These are phyloP conservation scores for Euphrasia arctica DNA, from an alignment of 305 asterid genomes.

Conservation along the genomic window DNA sequence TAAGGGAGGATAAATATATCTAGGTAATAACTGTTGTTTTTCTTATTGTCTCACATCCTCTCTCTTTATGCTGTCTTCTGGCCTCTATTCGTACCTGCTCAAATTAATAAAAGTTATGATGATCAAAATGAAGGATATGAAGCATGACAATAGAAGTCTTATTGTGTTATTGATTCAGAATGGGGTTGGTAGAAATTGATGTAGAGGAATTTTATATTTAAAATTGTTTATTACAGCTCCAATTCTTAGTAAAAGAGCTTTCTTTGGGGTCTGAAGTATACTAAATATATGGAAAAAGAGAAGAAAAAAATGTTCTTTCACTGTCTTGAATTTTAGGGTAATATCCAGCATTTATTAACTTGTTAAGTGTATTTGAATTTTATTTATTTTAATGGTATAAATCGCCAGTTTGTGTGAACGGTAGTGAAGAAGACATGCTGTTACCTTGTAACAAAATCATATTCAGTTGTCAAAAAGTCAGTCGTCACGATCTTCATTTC, in stretches of 20 bases:
- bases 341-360: not conserved
- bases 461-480: not conserved
- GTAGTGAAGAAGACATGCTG: not conserved
- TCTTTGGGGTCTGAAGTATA: not conserved
- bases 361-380: not conserved
- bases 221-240: slow-evolving; percentile 17
- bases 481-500: not conserved
- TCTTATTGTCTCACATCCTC: slow-evolving; percentile 23
- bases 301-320: not conserved
- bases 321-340: not conserved
- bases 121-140: slow-evolving; percentile 9
- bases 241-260: not conserved
- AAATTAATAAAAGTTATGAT: slow-evolving; percentile 14
- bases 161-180: slow-evolving; percentile 18
- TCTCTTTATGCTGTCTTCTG: slow-evolving; percentile 13
- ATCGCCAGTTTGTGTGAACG: not conserved
- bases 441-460: not conserved
- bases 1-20: slow-evolving; percentile 64
- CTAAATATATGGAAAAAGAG: not conserved
- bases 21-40: slow-evolving; percentile 48
- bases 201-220: not conserved
- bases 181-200: slow-evolving; percentile 20
- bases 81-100: slow-evolving; percentile 6
- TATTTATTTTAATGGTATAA: not conserved
- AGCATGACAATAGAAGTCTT: slow-evolving; percentile 14